Percentiles rank a stretch among this genome's conserved stretches.
Evolutionary conservation across 441 rosid species (phyloP).

Genomic region (California macrophylla): DNA sequence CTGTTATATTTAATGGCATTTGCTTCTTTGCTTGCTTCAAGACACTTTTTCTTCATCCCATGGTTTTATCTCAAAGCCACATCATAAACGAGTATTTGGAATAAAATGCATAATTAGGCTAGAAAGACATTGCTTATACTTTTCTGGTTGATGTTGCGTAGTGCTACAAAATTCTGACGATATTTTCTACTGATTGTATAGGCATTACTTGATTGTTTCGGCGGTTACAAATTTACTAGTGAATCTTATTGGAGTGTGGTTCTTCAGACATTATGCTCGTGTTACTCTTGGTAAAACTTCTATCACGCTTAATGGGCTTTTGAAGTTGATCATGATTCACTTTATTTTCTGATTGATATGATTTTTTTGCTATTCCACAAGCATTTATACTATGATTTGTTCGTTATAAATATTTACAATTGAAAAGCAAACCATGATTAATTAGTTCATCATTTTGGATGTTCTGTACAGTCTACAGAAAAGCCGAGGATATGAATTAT

Average conservation of each 20-base stretch:
- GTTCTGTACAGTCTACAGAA: slow-evolving; percentile 65
- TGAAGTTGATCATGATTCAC: neutral
- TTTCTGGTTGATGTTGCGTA: neutral
- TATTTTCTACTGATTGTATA: slow-evolving; percentile 21
- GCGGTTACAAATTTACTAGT: slow-evolving; percentile 85
- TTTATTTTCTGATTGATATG: neutral
- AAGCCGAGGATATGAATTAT: slow-evolving; percentile 89
- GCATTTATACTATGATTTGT: neutral
- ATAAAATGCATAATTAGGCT: neutral
- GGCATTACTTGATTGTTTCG: slow-evolving; percentile 93
- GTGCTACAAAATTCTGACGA: neutral
- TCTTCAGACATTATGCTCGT: slow-evolving; percentile 92
- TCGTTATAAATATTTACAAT: neutral
- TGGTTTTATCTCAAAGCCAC: neutral
- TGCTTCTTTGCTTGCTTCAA: neutral
- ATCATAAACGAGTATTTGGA: neutral
- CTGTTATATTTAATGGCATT: neutral
- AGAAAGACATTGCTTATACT: neutral
- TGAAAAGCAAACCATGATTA: neutral
- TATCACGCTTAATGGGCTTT: slow-evolving; percentile 2
- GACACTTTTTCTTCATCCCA: neutral
- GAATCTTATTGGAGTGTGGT: slow-evolving; percentile 91
- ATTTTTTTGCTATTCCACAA: no score
- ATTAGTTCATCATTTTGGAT: slow-evolving; percentile 5
- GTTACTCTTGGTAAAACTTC: slow-evolving; percentile 57